Conservation (phyloP, 2,329 filamentous ascomycete genomes). For the Clarireedia monteithiana region DNA sequence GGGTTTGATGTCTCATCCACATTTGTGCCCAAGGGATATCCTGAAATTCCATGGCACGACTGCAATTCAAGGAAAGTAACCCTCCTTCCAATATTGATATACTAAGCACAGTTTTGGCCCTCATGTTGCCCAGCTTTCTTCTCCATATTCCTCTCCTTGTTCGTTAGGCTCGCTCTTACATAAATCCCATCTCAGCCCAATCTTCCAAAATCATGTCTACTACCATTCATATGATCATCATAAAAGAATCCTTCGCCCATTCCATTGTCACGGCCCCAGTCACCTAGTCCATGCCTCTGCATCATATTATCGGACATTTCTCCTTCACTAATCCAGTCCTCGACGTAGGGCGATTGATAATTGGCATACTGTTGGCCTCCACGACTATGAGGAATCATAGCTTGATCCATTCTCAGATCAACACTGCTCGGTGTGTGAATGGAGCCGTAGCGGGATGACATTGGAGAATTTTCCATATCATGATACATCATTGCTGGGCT, state of each 20-base stretch:
- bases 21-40: no score
- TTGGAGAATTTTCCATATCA: not conserved
- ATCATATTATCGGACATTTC: not conserved
- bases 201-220: not conserved
- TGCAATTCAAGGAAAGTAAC: no score
- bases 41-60: no score
- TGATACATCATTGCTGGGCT: constrained; percentile 1
- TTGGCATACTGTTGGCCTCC: not conserved
- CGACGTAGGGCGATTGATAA: constrained; percentile 6
- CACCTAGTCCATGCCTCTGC: not conserved
- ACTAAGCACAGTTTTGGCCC: no score
- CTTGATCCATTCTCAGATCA: not conserved
- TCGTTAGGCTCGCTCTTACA: not conserved
- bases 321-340: constrained; percentile 5
- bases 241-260: not conserved
- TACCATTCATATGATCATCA: not conserved
- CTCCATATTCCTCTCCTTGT: not conserved
- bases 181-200: not conserved
- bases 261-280: not conserved
- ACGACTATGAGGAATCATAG: not conserved
- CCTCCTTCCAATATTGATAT: no score
- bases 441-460: constrained; percentile 1
- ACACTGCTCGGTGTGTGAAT: not conserved
- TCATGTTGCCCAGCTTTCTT: no score
- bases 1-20: no score